A percentile compares a stretch with the other conserved stretches of the same genome.
Conservation (phyloP, 306 rosid genomes). For the Pachyrhizus erosus region DNA sequence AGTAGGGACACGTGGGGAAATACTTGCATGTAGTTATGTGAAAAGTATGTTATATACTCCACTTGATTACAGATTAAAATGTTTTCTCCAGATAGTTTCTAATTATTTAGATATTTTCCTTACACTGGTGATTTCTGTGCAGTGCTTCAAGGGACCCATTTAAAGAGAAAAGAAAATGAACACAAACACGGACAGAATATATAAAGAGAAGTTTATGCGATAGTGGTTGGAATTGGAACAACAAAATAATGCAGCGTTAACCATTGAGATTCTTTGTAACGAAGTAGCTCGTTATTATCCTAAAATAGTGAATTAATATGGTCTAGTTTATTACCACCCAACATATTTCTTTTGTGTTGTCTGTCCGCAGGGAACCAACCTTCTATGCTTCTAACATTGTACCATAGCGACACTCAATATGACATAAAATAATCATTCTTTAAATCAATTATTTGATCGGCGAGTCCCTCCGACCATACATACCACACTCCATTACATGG, state of each 20-base stretch:
- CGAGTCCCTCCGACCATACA: neutral
- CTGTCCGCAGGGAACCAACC: constrained; percentile 35
- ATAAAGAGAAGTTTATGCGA: neutral
- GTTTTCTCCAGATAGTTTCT: neutral
- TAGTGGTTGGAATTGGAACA: constrained; percentile 47
- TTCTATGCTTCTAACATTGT: constrained; percentile 32
- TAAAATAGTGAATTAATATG: neutral
- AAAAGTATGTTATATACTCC: constrained; percentile 4
- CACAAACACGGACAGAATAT: neutral
- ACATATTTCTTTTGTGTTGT: constrained; percentile 33
- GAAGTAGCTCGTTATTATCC: constrained; percentile 37
- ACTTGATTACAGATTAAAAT: neutral
- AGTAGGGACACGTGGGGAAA: neutral
- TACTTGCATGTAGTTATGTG: neutral
- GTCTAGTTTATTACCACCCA: constrained; percentile 31
- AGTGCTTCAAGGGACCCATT: constrained; percentile 38
- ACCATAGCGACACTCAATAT: neutral
- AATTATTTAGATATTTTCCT: neutral
- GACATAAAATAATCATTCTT: constrained; percentile 12
- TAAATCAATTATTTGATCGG: constrained; percentile 9
- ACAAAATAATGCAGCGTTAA: constrained; percentile 32
- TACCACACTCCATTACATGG: neutral
- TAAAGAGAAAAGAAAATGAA: constrained; percentile 7
- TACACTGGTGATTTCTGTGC: neutral
- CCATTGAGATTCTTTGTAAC: constrained; percentile 32